Evolutionary conservation across 768 basidiomycete genomes (phyloP).

Genomic region (Termitomyces sp.): DNA sequence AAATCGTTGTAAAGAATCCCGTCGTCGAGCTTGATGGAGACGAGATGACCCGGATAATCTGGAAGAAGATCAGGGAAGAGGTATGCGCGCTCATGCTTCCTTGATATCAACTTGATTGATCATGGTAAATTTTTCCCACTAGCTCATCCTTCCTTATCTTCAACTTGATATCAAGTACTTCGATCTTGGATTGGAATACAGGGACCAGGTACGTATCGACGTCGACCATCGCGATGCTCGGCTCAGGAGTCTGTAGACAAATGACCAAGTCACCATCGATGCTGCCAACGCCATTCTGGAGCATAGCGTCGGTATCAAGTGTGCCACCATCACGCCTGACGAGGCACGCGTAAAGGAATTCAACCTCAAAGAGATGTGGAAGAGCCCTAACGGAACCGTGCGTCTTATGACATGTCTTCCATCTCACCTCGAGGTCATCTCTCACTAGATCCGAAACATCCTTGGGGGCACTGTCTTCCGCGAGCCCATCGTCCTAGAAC

Average conservation of each 20-base stretch:
- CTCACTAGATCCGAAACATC: slow-evolving; percentile 84
- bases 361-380: slow-evolving; percentile 99
- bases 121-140: neutral
- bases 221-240: neutral
- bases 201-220: slow-evolving; percentile 61
- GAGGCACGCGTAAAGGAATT: slow-evolving; percentile 95
- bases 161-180: slow-evolving; percentile 97
- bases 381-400: slow-evolving; percentile 92
- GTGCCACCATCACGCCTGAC: slow-evolving; percentile 98
- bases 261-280: slow-evolving; percentile 89
- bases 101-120: neutral
- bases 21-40: slow-evolving; percentile 96
- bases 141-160: slow-evolving; percentile 95
- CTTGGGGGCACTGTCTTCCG: slow-evolving; percentile 98
- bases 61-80: slow-evolving; percentile 97
- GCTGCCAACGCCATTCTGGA: slow-evolving; percentile 92
- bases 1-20: slow-evolving; percentile 82
- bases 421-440: neutral
- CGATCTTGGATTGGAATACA: slow-evolving; percentile 92
- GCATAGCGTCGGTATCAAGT: slow-evolving; percentile 97
- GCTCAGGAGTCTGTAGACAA: slow-evolving; percentile 48
- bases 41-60: slow-evolving; percentile 99
- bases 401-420: slow-evolving; percentile 20
- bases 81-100: slow-evolving; percentile 34
- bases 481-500: slow-evolving; percentile 90